Percentiles rank a stretch among this genome's conserved stretches.
These are phyloP conservation scores for Glonium stellatum DNA, from an alignment of 495 filamentous ascomycete species.

Conservation along the genomic window DNA sequence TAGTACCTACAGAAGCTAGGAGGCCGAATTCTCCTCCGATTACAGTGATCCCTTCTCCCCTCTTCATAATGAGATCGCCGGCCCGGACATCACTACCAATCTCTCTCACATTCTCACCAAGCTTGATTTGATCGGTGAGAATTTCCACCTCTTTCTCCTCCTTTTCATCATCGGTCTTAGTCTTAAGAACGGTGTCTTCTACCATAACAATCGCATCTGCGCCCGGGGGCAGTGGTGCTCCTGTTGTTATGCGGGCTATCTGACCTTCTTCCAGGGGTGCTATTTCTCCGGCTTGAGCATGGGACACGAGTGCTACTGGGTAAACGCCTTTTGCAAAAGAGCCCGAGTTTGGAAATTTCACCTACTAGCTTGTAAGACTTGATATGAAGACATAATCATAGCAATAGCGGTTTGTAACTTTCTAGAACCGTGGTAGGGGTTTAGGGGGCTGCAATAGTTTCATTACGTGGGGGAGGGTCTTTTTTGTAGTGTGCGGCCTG, in stretches of 20 bases:
- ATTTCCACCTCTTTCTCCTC: constrained; percentile 89
- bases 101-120: constrained; percentile 84
- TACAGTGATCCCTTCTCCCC: constrained; percentile 70
- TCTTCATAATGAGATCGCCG: constrained; percentile 60
- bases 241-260: constrained; percentile 87
- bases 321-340: constrained; percentile 59
- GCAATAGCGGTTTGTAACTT: no score
- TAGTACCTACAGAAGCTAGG: constrained; percentile 73
- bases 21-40: constrained; percentile 87
- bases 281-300: constrained; percentile 62
- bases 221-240: constrained; percentile 80
- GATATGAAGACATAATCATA: background rate
- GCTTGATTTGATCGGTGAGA: constrained; percentile 61
- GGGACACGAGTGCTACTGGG: constrained; percentile 79
- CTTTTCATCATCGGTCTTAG: constrained; percentile 64
- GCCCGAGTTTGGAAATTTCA: constrained; percentile 20
- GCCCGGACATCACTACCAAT: constrained; percentile 77
- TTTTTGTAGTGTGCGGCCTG: no score
- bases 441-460: background rate
- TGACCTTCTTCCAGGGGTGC: constrained; percentile 60
- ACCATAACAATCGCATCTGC: constrained; percentile 96
- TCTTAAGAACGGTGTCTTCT: constrained; percentile 75
- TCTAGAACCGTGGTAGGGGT: no score
- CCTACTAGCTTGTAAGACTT: background rate
- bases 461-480: no score